Evolutionary conservation across 2,329 filamentous ascomycete genomes (phyloP).

Genomic region (Fusarium duplospermum): DNA sequence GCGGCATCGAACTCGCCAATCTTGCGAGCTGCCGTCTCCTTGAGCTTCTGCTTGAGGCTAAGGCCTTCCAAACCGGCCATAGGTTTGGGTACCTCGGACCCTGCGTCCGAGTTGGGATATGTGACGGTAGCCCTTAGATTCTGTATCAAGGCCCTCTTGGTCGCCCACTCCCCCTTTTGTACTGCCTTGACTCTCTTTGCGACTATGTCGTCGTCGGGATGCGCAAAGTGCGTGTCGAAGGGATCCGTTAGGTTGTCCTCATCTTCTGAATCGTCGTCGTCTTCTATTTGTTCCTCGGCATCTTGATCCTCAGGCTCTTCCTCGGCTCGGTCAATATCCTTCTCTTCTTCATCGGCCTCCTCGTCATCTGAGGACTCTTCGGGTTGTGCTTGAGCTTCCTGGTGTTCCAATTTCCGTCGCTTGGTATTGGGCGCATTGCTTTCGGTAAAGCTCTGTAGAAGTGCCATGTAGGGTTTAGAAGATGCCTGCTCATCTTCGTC

Average conservation of each 20-base stretch:
- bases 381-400: conserved; percentile 33
- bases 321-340: conserved; percentile 51
- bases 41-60: conserved; percentile 78
- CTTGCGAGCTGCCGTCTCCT: conserved; percentile 63
- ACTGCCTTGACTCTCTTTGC: conserved; percentile 63
- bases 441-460: conserved; percentile 68
- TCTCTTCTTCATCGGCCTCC: conserved; percentile 59
- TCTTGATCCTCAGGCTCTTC: conserved; percentile 45
- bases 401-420: conserved; percentile 66
- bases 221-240: conserved; percentile 84
- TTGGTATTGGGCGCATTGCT: conserved; percentile 62
- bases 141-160: conserved; percentile 59
- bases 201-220: conserved; percentile 71
- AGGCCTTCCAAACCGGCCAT: conserved; percentile 58
- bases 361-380: conserved; percentile 31
- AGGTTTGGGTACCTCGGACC: conserved; percentile 46
- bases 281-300: conserved; percentile 41
- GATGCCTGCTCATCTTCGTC: conserved; percentile 58
- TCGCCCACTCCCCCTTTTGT: conserved; percentile 63
- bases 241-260: conserved; percentile 72
- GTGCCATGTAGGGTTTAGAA: conserved; percentile 65
- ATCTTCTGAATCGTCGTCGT: conserved; percentile 58
- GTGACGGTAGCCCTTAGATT: conserved; percentile 61
- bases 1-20: conserved; percentile 68
- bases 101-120: conserved; percentile 56